Base-by-base conservation (phyloP, 352 stramenopile species). In the Globisporangium cylindrosporum region DNA sequence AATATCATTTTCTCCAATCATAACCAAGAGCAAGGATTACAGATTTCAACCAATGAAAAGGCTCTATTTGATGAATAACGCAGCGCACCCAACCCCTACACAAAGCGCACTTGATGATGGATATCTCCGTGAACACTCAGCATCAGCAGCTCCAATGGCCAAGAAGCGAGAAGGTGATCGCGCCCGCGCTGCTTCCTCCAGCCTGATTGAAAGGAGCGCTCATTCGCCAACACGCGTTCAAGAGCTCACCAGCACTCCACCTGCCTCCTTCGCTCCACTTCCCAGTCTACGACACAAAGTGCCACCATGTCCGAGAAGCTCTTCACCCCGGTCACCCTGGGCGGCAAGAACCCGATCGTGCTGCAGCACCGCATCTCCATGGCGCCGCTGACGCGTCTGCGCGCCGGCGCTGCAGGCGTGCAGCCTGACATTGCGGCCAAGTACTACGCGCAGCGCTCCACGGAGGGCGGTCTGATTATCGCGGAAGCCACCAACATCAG, bases 321-420 rank as follows among this genome's bases (percentile, higher is more conserved):
- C 3, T 91, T 92, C 71, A 80, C 81, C 48, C 78, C 81, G 3
- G 46, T 91, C 20, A 88, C 73, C 7, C 72, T 91, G 27, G 84
- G 82, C 34, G 80, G 79, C 67, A 83, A 83, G 69, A 77, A 81
- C 56, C 76, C 74, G 15, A 59, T 88, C 6, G 64, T 78, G 62
- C 71, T 92, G 46, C 69, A 82, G 59, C 82, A 93, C 62, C 81
- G 84, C 69, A 71, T 93, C 29, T 79, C 86, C 8, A 87, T 93
- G 79, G 84, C 84, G 48, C 84, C 84, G 15, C 73, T 93, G 32
- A 93, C 82, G 59, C 75, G 70, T 3, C 62, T 80, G 25, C 76
- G 73, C 36, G 76, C 74, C 22, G 79, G 69, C 22, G 79, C 81
- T 32, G 64, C 78, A 5, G 77, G 78, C 29, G 69, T 76, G 59